Evolutionary conservation across 805 yeast genomes (phyloP), one percentile per base, ranked within the genome.

Genomic region (Yarrowia sp.): DNA sequence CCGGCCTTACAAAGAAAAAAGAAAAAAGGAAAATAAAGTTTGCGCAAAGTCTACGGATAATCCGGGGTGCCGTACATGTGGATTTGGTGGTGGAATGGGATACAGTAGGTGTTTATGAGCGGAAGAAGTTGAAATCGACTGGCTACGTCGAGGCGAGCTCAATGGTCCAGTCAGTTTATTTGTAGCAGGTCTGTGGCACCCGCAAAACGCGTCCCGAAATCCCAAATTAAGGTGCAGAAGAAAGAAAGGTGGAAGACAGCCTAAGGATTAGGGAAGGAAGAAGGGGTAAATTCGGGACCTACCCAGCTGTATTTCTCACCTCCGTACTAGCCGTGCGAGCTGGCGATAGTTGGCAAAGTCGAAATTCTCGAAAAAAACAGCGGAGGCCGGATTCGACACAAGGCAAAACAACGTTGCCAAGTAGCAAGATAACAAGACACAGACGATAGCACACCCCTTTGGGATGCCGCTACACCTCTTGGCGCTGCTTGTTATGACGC

Each of bases 381-480:
- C 10, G n/a, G 4, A 14, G 24, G 10, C 12, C 6, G 8, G 3
- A 12, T 3, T 16, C 6, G 4, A n/a, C n/a, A n/a, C n/a, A 25
- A 18, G 6, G n/a, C 27, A 27, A 25, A 25, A 32, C 21, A 25
- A 19, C 35, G 51, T 44, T 44, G 51, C 51, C 51, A 44, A 44
- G 51, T 44, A 44, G 51, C 51, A 29, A 29, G 24, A 24, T n/a
- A 24, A 42, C 46, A 10, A n/a, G 19, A 42, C 18, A 8, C 19
- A 42, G 6, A 24, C 13, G 19, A 14, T 7, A 29, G n/a, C 29
- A 6, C 19, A 14, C 56, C 39, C 39, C 21, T 31, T 21, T 47
- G 56, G 56, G 56, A 47, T 47, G 56, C 56, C 56, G 56, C 56
- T 44, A 18, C 51, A 18, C 35, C 16, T 44, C 51, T 44, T 44